Evolutionary conservation across 139 green algal genomes (phyloP).

Genomic region (Chlamydomonas sp.): DNA sequence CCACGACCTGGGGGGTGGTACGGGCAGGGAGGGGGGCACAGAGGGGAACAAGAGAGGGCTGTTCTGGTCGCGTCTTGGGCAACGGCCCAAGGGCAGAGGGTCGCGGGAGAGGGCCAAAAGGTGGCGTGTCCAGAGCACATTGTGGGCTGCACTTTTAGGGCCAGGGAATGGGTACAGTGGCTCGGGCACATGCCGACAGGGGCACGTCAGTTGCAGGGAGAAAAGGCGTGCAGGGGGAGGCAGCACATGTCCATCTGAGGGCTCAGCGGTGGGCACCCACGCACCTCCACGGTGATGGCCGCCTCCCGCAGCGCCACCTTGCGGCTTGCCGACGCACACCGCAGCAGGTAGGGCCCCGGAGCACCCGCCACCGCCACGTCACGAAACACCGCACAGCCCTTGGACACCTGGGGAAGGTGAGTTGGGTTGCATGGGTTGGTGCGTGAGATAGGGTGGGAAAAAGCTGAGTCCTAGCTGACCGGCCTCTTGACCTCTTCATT

Average conservation of each 20-base stretch:
- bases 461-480: too few relatives aligned
- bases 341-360: constrained; percentile 63
- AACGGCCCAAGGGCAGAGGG: not conserved
- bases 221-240: too few relatives aligned
- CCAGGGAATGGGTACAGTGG: too few relatives aligned
- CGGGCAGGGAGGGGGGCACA: not conserved
- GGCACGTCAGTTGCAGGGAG: too few relatives aligned
- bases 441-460: too few relatives aligned
- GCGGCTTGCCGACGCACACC: constrained; percentile 42
- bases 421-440: not conserved
- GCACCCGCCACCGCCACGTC: constrained; percentile 57
- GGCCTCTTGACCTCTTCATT: too few relatives aligned
- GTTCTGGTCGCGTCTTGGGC: not conserved
- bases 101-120: not conserved
- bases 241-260: too few relatives aligned
- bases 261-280: not conserved
- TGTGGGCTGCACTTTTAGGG: too few relatives aligned
- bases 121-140: too few relatives aligned
- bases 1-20: not conserved
- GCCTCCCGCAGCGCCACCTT: constrained; percentile 60
- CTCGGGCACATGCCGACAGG: too few relatives aligned
- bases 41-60: too few relatives aligned
- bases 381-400: constrained; percentile 65
- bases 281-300: constrained; percentile 8
- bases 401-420: constrained; percentile 24